phyloP scores from a whole-genome alignment of 1,284 basidiomycete species.

The Fomitopsis betulina region DNA sequence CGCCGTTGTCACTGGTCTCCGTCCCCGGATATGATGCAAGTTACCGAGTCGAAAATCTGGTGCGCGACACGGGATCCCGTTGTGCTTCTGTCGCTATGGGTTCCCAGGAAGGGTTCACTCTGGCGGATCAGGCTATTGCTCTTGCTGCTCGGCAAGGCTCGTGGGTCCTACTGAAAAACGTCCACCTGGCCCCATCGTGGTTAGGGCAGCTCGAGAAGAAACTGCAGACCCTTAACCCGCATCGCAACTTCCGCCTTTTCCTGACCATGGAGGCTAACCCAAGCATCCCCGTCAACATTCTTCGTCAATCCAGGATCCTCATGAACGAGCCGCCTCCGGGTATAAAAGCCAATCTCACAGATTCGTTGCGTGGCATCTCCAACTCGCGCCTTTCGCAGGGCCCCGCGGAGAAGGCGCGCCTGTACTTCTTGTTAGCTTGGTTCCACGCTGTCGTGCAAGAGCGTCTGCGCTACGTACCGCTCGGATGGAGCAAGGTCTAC shows the following conservation, averaged over 20 bases:
- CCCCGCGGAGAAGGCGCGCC: constrained; percentile 84
- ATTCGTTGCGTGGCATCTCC: constrained; percentile 81
- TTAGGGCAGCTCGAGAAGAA: constrained; percentile 94
- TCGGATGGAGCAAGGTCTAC: constrained; percentile 94
- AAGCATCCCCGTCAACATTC: constrained; percentile 90
- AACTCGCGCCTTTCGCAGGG: constrained; percentile 71
- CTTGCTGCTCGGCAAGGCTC: constrained; percentile 85
- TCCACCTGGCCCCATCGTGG: constrained; percentile 93
- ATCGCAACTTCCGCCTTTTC: constrained; percentile 91
- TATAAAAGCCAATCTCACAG: constrained; percentile 90
- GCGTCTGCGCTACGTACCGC: constrained; percentile 88
- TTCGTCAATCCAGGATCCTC: constrained; percentile 90
- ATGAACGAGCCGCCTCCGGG: constrained; percentile 98
- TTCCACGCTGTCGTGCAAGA: constrained; percentile 97
- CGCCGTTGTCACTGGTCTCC: constrained; percentile 87
- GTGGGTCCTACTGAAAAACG: constrained; percentile 96
- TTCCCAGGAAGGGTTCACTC: constrained; percentile 93
- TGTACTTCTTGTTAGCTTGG: constrained; percentile 97
- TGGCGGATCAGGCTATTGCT: constrained; percentile 93
- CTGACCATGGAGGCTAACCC: constrained; percentile 95
- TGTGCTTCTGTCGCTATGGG: constrained; percentile 95
- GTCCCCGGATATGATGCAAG: constrained; percentile 97
- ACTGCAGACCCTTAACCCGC: constrained; percentile 86
- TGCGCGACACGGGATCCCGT: constrained; percentile 68
- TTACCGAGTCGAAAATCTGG: constrained; percentile 88